These are phyloP conservation scores for Odontarrhena argentea DNA, from an alignment of 345 rosid genomes.

Conservation along the genomic window DNA sequence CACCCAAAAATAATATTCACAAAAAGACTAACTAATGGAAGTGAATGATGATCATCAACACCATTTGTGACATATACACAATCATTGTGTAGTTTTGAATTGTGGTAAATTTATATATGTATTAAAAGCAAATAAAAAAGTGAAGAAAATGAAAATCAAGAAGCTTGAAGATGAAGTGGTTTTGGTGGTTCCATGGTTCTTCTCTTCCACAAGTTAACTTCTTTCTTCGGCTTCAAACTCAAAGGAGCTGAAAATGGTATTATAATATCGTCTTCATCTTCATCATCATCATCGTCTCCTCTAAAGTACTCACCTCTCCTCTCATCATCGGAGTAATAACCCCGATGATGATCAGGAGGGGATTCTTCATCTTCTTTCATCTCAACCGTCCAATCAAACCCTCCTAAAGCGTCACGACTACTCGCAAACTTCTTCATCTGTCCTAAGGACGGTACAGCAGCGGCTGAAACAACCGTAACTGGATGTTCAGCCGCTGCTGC, in stretches of 20 bases:
- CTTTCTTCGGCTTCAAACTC: slow-evolving; percentile 58
- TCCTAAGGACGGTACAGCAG: slow-evolving; percentile 58
- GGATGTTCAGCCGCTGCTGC: slow-evolving; percentile 8
- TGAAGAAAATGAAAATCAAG: slow-evolving; percentile 14
- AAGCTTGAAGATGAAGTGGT: slow-evolving; percentile 59
- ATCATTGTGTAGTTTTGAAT: neutral
- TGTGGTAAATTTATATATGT: neutral
- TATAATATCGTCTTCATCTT: slow-evolving; percentile 40
- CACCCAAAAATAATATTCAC: slow-evolving; percentile 17
- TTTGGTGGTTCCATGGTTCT: slow-evolving; percentile 78
- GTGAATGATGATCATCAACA: slow-evolving; percentile 5
- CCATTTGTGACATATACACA: slow-evolving; percentile 19
- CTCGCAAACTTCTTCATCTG: slow-evolving; percentile 84
- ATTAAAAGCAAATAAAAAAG: neutral
- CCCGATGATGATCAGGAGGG: slow-evolving; percentile 50
- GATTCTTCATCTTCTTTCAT: slow-evolving; percentile 42
- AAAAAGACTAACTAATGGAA: slow-evolving; percentile 11
- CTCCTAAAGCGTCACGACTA: slow-evolving; percentile 55
- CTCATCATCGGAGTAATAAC: slow-evolving; percentile 60
- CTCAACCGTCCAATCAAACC: slow-evolving; percentile 75
- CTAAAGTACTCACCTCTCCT: slow-evolving; percentile 33
- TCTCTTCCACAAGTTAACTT: slow-evolving; percentile 87
- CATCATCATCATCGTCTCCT: slow-evolving; percentile 34
- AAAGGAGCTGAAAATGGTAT: slow-evolving; percentile 85
- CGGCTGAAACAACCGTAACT: slow-evolving; percentile 32